Conservation (phyloP, 306 rosid species). For the Cucumis cinereus region DNA sequence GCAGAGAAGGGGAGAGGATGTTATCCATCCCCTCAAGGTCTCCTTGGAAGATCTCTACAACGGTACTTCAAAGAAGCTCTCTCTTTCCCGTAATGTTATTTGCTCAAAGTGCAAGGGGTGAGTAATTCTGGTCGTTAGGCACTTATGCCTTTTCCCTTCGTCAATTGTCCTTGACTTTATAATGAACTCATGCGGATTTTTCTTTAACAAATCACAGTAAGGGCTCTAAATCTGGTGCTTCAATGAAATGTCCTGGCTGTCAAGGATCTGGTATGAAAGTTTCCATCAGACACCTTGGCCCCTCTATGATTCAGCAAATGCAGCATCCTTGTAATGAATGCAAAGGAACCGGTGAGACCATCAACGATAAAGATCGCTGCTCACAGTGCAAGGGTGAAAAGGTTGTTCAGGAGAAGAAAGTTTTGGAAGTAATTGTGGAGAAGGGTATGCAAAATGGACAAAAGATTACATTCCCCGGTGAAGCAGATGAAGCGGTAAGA, state of each 20-base stretch:
- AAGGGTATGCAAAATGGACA: slow-evolving; percentile 95
- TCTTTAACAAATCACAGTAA: slow-evolving; percentile 34
- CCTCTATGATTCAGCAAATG: slow-evolving; percentile 97
- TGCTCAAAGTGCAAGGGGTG: slow-evolving; percentile 90
- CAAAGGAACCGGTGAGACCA: slow-evolving; percentile 91
- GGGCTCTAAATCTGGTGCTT: slow-evolving; percentile 92
- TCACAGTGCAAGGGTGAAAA: slow-evolving; percentile 81
- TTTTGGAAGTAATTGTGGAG: slow-evolving; percentile 74
- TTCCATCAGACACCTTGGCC: slow-evolving; percentile 87
- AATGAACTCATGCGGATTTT: background rate
- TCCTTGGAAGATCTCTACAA: slow-evolving; percentile 75
- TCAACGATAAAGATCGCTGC: slow-evolving; percentile 83
- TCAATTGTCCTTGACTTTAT: background rate
- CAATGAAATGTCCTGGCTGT: slow-evolving; percentile 75
- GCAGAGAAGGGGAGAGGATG: slow-evolving; percentile 97
- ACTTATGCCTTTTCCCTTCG: background rate
- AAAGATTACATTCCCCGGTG: slow-evolving; percentile 84
- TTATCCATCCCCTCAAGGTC: slow-evolving; percentile 83
- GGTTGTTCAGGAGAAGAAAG: slow-evolving; percentile 92
- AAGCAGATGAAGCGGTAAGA: slow-evolving; percentile 92
- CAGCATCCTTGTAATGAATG: slow-evolving; percentile 95
- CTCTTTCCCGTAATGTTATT: slow-evolving; percentile 71
- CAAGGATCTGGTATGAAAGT: slow-evolving; percentile 97
- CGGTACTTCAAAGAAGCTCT: slow-evolving; percentile 85
- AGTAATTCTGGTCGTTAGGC: slow-evolving; percentile 8